Base-by-base conservation (phyloP, 2,329 filamentous ascomycete genomes). In the Diplodia corticola region DNA sequence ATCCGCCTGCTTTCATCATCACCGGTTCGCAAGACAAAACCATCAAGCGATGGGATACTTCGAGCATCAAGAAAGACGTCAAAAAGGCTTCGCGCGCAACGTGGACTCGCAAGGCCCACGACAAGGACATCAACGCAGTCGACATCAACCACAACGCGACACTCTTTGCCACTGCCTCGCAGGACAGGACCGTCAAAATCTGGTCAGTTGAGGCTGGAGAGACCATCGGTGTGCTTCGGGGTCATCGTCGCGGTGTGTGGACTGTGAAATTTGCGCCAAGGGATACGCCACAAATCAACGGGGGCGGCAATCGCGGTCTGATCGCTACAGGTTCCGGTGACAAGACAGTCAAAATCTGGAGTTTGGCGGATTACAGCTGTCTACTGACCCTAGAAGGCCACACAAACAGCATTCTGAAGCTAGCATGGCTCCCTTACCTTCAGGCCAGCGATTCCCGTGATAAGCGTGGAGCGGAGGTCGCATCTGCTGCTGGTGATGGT, bases 81-180 rank as follows among this genome's bases (percentile, higher is more conserved):
- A 86, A 85, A 68, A 84, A 85, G 66, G 83, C 85, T 10, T 80
- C 88, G 10, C 82, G 88, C 71, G 92, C 92, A 48, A 80, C 89
- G 4, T 99, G 91, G 77, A 98, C 95, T 0, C 87, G 95, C 66
- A 96, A 97, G 78, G 95, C 95, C 0, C 95, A 99, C 78, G 95
- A 99, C 75, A 99, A 99, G 76, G 95, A 99, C 71, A 99, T 99
- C 79, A 99, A 99, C 73, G 93, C 95, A 2, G 86, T 99, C 60
- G 92, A 96, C 69, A 84, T 95, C 12, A 91, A 93, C 69, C 85
- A 88, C 24, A 84, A 86, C 1, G 87, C 87, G 4, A 86, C 88
- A n/a, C 80, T 97, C 0, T 98, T 99, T 74, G 96, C 94, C 3
- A 97, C 95, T 1, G 94, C 95, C 33, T 98, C 94, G 5, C 95